Percentiles rank a stretch among this genome's conserved stretches.
Evolutionary conservation across 2,329 filamentous ascomycete genomes (phyloP).

Genomic region (Xenosphaeropsis pyriputrescens): DNA sequence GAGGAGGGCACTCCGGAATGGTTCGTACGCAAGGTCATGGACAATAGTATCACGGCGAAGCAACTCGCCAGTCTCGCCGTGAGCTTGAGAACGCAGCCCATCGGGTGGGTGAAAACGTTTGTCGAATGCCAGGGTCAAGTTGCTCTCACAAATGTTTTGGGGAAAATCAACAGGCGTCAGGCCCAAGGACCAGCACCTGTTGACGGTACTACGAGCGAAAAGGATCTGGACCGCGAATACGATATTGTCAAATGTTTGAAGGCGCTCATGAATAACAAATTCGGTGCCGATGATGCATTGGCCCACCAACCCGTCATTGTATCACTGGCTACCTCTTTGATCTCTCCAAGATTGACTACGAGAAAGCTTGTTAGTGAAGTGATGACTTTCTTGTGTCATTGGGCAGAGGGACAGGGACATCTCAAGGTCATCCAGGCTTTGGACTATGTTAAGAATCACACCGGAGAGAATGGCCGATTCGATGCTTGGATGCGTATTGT

Average conservation of each 20-base stretch:
- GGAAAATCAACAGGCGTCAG: conserved; percentile 86
- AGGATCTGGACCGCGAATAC: conserved; percentile 64
- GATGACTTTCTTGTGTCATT: conserved; percentile 89
- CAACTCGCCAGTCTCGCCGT: conserved; percentile 87
- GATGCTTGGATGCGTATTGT: conserved; percentile 98
- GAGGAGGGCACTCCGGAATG: conserved; percentile 95
- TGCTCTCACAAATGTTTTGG: conserved; percentile 81
- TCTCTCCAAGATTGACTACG: conserved; percentile 79
- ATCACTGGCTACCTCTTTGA: conserved; percentile 72
- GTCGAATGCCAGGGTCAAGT: conserved; percentile 96
- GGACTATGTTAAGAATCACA: conserved; percentile 77
- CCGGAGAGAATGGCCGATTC: conserved; percentile 87
- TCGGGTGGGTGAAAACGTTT: conserved; percentile 93
- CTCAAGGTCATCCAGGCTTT: conserved; percentile 86
- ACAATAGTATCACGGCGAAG: conserved; percentile 84
- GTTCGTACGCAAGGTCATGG: conserved; percentile 95
- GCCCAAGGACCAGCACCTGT: conserved; percentile 45
- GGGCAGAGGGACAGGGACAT: conserved; percentile 79
- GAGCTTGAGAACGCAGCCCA: conserved; percentile 88
- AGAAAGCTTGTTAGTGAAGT: conserved; percentile 93
- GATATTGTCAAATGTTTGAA: conserved; percentile 97
- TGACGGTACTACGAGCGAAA: conserved; percentile 39
- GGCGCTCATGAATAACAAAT: conserved; percentile 98
- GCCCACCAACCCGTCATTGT: conserved; percentile 81
- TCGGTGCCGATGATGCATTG: conserved; percentile 90